Evolutionary conservation across 805 yeast species (phyloP).

Genomic region (Blastobotrys terrestris): DNA sequence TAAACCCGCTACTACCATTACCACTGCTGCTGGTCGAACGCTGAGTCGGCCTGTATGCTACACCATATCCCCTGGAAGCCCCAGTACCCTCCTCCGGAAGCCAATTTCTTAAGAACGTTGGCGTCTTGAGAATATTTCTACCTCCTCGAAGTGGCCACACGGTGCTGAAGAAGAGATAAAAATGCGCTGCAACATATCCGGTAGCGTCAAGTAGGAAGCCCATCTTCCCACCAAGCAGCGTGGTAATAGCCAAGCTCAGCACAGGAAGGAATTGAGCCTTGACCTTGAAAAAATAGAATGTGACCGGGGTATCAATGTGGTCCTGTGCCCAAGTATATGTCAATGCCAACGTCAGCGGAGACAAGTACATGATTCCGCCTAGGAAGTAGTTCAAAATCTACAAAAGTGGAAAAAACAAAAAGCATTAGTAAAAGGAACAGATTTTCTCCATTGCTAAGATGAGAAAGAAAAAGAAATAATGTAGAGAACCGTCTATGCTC

Average conservation of each 20-base stretch:
- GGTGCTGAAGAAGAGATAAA: constrained; percentile 27
- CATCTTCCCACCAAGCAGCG: constrained; percentile 25
- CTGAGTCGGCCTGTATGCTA: neutral
- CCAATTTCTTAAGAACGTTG: constrained; percentile 5
- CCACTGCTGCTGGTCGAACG: neutral
- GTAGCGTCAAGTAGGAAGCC: constrained; percentile 22
- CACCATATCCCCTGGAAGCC: neutral
- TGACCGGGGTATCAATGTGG: constrained; percentile 24
- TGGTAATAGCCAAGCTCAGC: constrained; percentile 25
- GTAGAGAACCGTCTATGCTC: neutral
- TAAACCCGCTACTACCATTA: neutral
- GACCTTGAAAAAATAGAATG: constrained; percentile 27
- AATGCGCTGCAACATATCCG: constrained; percentile 31
- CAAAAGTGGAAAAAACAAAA: neutral
- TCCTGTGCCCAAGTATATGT: constrained; percentile 36
- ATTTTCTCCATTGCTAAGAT: neutral
- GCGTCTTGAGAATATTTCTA: constrained; percentile 11
- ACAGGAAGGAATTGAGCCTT: constrained; percentile 30
- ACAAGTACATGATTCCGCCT: constrained; percentile 17
- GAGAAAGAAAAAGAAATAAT: neutral
- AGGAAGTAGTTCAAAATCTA: neutral
- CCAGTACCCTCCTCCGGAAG: neutral
- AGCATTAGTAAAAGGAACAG: neutral
- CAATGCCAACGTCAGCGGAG: constrained; percentile 29
- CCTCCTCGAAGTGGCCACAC: constrained; percentile 28